Base-by-base conservation (phyloP, 805 yeast genomes). In the Metschnikowia arizonensis region DNA sequence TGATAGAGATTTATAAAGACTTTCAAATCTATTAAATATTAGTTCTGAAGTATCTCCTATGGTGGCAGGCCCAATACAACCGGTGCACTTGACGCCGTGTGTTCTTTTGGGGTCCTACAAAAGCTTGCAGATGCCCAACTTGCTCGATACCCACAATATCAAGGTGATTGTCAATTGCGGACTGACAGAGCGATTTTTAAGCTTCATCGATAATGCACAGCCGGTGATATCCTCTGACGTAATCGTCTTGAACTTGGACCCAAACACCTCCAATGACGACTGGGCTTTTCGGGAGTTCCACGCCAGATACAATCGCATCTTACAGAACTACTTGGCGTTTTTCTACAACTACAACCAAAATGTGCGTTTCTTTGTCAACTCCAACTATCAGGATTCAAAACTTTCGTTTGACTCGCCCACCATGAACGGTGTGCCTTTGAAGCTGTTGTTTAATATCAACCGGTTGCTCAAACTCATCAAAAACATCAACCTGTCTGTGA, bases 91-190 rank as follows among this genome's bases (percentile, higher is more conserved):
- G 42, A 54, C 55, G 7, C 56, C 56, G 8, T 46, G 48, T 15
- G 55, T 50, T 19, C 42, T 30, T 34, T 33, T 53, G 24, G 51
- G 52, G 12, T 42, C 49, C n/a, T 53, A 39, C 24, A 25, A 25
- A 17, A 39, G 49, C 6, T 36, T 48, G 36, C 47, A 40, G 12
- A 43, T 43, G 31, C 42, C 32, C 28, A 34, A 47, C 8, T 56
- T 58, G 43, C 44, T 65, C 21, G 46, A 48, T 12, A 34, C 47
- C 24, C 49, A 52, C 37, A 65, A 66, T 40, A 61, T 68, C 38
- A 67, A 70, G 50, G 64, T 70, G 12, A 57, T 70, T 25, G 63
- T 70, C 39, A 70, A 70, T 53, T 70, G 74, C 46, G 64, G 66
- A 3, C 50, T 63, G 14, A 68, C 74, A 1, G 48, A 50, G 35